Percentiles rank a stretch among this genome's conserved stretches.
Conservation (phyloP, 140 eudicot genomes). For the Ambrosia hybrid region DNA sequence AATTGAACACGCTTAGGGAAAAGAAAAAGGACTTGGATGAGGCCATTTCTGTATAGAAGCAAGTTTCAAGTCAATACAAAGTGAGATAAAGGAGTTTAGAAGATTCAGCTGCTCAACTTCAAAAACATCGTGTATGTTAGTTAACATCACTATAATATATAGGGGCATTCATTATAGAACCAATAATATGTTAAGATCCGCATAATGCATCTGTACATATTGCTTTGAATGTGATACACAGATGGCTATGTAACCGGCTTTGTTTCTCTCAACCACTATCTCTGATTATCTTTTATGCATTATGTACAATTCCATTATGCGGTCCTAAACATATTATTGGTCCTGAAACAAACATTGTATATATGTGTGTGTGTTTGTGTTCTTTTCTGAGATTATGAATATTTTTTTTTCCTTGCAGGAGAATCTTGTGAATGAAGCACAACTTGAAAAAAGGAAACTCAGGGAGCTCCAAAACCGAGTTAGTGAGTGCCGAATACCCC, state of each 20-base stretch:
- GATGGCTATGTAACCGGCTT: too few species aligned
- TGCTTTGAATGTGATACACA: too few species aligned
- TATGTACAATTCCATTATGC: too few species aligned
- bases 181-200: too few species aligned
- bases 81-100: slow-evolving; percentile 51
- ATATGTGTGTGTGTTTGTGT: background rate
- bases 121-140: slow-evolving; percentile 61
- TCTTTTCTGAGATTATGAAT: background rate
- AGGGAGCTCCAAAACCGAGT: slow-evolving; percentile 61
- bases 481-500: slow-evolving; percentile 49
- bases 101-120: slow-evolving; percentile 74
- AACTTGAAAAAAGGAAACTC: slow-evolving; percentile 53
- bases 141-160: slow-evolving; percentile 3
- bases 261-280: too few species aligned
- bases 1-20: slow-evolving; percentile 51
- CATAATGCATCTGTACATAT: too few species aligned
- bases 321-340: too few species aligned
- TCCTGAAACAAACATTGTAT: too few species aligned
- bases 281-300: too few species aligned
- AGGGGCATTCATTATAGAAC: too few species aligned
- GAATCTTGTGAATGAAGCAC: slow-evolving; percentile 49
- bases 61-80: slow-evolving; percentile 53
- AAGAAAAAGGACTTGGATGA: slow-evolving; percentile 56
- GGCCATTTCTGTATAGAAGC: slow-evolving; percentile 40
- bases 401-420: slow-evolving; percentile 48